phyloP scores from a whole-genome alignment of 2,329 filamentous ascomycete species.

The Dactylellina leptospora region DNA sequence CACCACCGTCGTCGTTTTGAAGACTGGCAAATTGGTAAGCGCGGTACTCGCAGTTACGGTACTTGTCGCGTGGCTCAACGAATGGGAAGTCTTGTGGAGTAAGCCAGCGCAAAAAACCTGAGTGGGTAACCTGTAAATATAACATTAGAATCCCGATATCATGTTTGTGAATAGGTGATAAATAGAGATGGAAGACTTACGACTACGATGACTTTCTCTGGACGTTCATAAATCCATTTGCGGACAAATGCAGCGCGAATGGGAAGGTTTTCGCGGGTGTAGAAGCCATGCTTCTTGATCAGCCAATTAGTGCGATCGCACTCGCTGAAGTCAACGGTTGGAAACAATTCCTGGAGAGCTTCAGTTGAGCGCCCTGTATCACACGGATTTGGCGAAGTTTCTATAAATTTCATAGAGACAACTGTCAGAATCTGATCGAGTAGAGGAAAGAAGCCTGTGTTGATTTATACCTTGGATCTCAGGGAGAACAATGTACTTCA shows the following conservation, averaged over 20 bases:
- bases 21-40: slow-evolving; percentile 28
- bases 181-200: slow-evolving; percentile 10
- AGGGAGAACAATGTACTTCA: slow-evolving; percentile 24
- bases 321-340: slow-evolving; percentile 27
- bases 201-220: slow-evolving; percentile 44
- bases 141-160: background rate
- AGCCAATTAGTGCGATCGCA: slow-evolving; percentile 46
- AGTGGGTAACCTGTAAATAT: slow-evolving; percentile 39
- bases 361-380: slow-evolving; percentile 37
- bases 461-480: slow-evolving; percentile 48
- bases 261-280: slow-evolving; percentile 40
- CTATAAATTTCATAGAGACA: background rate
- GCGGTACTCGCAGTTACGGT: slow-evolving; percentile 45
- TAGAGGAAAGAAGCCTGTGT: background rate
- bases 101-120: slow-evolving; percentile 45
- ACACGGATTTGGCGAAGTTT: slow-evolving; percentile 42
- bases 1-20: slow-evolving; percentile 29
- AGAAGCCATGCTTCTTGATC: slow-evolving; percentile 40
- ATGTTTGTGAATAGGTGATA: background rate
- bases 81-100: slow-evolving; percentile 45
- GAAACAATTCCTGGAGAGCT: slow-evolving; percentile 13
- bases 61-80: slow-evolving; percentile 41
- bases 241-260: slow-evolving; percentile 36
- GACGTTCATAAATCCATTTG: slow-evolving; percentile 44
- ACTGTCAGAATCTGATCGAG: background rate